phyloP scores from a whole-genome alignment of 2,329 filamentous ascomycete genomes.

The Aspergillus intermedius region DNA sequence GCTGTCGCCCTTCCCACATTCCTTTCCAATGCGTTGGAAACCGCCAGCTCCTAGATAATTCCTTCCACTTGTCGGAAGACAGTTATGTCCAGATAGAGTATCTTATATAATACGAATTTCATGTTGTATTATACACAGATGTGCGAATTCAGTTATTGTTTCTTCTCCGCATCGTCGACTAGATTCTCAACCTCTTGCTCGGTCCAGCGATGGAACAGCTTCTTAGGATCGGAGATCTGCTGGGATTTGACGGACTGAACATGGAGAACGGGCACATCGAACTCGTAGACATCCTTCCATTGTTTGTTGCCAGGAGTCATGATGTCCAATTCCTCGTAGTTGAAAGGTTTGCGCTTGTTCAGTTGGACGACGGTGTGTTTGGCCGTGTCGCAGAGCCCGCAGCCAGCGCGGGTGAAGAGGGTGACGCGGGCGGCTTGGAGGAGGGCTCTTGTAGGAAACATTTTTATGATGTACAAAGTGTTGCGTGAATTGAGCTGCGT shows the following conservation, averaged over 20 bases:
- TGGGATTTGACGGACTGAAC: constrained; percentile 43
- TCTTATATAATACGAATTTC: neutral
- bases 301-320: constrained; percentile 48
- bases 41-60: constrained; percentile 20
- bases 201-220: constrained; percentile 58
- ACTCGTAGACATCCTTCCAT: constrained; percentile 58
- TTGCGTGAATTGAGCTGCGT: neutral
- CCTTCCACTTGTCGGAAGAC: neutral
- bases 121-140: neutral
- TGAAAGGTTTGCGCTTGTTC: constrained; percentile 47
- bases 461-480: constrained; percentile 4
- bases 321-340: constrained; percentile 55
- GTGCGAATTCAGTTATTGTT: neutral
- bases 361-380: constrained; percentile 51
- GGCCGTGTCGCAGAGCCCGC: constrained; percentile 56
- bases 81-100: neutral
- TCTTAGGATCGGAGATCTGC: constrained; percentile 52
- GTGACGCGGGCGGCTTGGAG: constrained; percentile 44
- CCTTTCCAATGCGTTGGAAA: constrained; percentile 30
- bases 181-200: constrained; percentile 49
- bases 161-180: constrained; percentile 45
- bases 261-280: constrained; percentile 59
- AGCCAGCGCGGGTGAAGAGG: constrained; percentile 55
- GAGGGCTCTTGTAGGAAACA: constrained; percentile 26
- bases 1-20: constrained; percentile 39